A percentile compares a stretch with the other conserved stretches of the same genome.
These are phyloP conservation scores for Gymnopilus dilepis DNA, from an alignment of 768 basidiomycete genomes.

Conservation along the genomic window DNA sequence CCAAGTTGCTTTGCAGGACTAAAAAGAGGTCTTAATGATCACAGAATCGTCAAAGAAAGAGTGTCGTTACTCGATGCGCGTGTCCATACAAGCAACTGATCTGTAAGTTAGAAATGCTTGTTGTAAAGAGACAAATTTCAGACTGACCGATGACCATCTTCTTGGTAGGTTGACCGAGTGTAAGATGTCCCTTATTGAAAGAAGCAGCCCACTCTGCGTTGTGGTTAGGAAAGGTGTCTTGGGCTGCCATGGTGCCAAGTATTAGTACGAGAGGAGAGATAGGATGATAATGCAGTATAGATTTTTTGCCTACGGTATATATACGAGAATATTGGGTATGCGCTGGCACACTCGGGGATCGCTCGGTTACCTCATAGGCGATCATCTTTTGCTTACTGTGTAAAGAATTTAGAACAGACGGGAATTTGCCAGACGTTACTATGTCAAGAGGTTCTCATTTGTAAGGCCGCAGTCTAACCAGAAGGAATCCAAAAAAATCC, in stretches of 20 bases:
- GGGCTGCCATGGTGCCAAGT: slow-evolving; percentile 28
- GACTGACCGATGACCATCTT: slow-evolving; percentile 36
- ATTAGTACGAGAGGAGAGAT: no score
- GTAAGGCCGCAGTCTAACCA: no score
- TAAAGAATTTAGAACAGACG: no score
- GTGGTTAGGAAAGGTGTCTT: slow-evolving; percentile 39
- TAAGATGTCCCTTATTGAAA: slow-evolving; percentile 48
- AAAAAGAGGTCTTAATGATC: not conserved
- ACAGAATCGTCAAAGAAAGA: not conserved
- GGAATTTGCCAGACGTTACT: no score
- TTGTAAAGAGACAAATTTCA: not conserved
- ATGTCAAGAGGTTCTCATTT: no score
- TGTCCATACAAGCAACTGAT: slow-evolving; percentile 76
- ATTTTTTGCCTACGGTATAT: no score
- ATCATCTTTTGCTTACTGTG: no score
- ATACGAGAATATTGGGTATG: no score
- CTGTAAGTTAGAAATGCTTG: not conserved
- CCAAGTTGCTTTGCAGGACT: slow-evolving; percentile 66
- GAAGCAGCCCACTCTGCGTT: slow-evolving; percentile 51
- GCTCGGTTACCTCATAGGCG: no score
- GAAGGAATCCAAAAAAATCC: no score
- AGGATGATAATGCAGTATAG: no score
- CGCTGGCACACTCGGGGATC: no score
- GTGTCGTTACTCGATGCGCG: slow-evolving; percentile 60
- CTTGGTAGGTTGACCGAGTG: slow-evolving; percentile 39